Evolutionary conservation across 2,329 filamentous ascomycete genomes (phyloP).

Genomic region (Beauveria australis): DNA sequence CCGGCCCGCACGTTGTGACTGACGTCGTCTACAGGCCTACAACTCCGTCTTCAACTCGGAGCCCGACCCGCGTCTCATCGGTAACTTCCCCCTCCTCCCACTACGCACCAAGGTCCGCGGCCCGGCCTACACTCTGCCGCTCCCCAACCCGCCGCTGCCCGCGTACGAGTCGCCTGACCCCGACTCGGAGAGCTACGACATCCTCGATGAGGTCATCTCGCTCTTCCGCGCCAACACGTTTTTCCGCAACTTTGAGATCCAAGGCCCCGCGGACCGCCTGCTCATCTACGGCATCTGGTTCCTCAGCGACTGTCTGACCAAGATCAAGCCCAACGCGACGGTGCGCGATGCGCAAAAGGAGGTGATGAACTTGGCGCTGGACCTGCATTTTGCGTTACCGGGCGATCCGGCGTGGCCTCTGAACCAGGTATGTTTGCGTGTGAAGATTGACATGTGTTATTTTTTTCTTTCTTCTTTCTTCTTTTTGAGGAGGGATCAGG

Average conservation of each 20-base stretch:
- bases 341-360: conserved; percentile 59
- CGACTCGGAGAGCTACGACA: conserved; percentile 89
- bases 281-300: conserved; percentile 96
- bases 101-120: conserved; percentile 91
- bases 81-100: conserved; percentile 91
- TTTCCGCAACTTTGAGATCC: conserved; percentile 99
- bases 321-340: conserved; percentile 69
- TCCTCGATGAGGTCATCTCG: conserved; percentile 84
- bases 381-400: conserved; percentile 87
- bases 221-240: conserved; percentile 98
- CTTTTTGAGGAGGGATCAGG: no score
- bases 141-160: conserved; percentile 48
- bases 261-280: conserved; percentile 86
- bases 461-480: no score
- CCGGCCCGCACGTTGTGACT: not conserved
- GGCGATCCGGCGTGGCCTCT: conserved; percentile 89
- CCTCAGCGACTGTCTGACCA: conserved; percentile 79
- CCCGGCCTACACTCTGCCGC: conserved; percentile 78
- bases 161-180: conserved; percentile 63
- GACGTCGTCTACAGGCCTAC: conserved; percentile 60
- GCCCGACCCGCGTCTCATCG: conserved; percentile 58
- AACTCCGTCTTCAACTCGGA: conserved; percentile 92
- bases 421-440: conserved; percentile 56
- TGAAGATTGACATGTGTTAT: no score
- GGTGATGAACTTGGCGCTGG: conserved; percentile 82